Evolutionary conservation across 352 stramenopile genomes (phyloP).

Genomic region (Phytophthora meadii): DNA sequence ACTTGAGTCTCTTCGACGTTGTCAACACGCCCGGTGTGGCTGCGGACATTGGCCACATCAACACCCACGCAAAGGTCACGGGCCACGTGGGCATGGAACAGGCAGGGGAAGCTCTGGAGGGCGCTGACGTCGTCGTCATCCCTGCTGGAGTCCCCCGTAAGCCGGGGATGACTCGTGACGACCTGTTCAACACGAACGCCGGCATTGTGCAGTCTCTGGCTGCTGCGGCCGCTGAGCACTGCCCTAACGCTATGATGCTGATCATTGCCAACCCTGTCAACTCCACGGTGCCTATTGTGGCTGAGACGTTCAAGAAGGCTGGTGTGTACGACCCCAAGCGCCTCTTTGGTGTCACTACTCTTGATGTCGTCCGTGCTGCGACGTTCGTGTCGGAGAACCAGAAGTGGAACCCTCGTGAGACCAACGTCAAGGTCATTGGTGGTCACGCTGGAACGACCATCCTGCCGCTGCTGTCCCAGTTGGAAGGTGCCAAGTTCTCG

Average conservation of each 20-base stretch:
- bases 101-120: slow-evolving; percentile 70
- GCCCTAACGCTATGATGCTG: slow-evolving; percentile 95
- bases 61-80: slow-evolving; percentile 82
- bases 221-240: slow-evolving; percentile 94
- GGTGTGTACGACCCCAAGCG: slow-evolving; percentile 97
- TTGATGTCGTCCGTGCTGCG: slow-evolving; percentile 98
- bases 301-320: slow-evolving; percentile 97
- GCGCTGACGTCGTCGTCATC: slow-evolving; percentile 98
- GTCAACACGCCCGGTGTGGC: slow-evolving; percentile 98
- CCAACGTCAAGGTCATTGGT: slow-evolving; percentile 97
- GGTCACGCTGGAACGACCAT: slow-evolving; percentile 99
- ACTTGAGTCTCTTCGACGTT: slow-evolving; percentile 98
- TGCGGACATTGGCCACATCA: slow-evolving; percentile 96
- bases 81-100: slow-evolving; percentile 84
- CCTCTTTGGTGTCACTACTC: slow-evolving; percentile 98
- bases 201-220: slow-evolving; percentile 97
- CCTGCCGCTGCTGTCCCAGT: slow-evolving; percentile 97
- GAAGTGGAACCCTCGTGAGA: slow-evolving; percentile 77
- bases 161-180: slow-evolving; percentile 96
- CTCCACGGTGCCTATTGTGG: slow-evolving; percentile 99
- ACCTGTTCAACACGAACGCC: slow-evolving; percentile 97
- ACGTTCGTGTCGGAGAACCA: slow-evolving; percentile 92
- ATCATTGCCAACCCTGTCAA: slow-evolving; percentile 99
- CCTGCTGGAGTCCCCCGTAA: slow-evolving; percentile 99
- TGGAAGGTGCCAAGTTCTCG: slow-evolving; percentile 92